Base-by-base conservation (phyloP, 2,329 filamentous ascomycete species). In the Stenocarpella maydis region DNA sequence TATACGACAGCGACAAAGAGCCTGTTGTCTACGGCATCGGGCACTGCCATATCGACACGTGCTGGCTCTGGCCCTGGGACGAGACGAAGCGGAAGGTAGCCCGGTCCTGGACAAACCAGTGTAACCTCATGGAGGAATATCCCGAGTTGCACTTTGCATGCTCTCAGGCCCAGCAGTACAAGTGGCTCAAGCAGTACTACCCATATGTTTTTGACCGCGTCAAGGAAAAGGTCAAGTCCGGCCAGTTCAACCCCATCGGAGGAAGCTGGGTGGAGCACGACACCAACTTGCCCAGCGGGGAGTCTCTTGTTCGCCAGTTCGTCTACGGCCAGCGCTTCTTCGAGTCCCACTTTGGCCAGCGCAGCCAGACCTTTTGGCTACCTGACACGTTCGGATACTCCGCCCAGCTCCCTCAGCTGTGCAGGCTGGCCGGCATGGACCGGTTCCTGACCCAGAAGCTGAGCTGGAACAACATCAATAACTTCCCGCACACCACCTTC, bases 381-480 rank as follows among this genome's bases (percentile, higher is more conserved):
- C 96, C 96, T 0, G 96, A 99, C 79, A 99, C 96, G 0, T 99
- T 99, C 82, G 96, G 96, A 17, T 99, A 99, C 82, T 98, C 95
- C 0, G 92, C 92, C 61, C 96, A 99, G 80, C 87, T 99, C 50
- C 96, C 96, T 15, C 96, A 99, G 77, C 85, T 99, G 50, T 98
- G 94, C 78, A 92, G 95, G 4, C 84, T 98, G 34, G 92, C 96
- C n/a, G 95, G 94, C 24, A 98, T 99, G 96, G 92, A 89, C 69
- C 90, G 95, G 41, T 99, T 99, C 84, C 92, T 99, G 76, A 99
- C 96, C 0, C 96, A 99, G 80, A 99, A 99, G 83, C 85, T 99
- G 70, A 98, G 95, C 84, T 99, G 96, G 96, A 98, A 98, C 84
- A 98, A 98, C 79, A 98, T 98, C 86, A 98, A 98, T 83, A 97